Conservation (phyloP, 805 yeast species). For the Candida tammaniensis region DNA sequence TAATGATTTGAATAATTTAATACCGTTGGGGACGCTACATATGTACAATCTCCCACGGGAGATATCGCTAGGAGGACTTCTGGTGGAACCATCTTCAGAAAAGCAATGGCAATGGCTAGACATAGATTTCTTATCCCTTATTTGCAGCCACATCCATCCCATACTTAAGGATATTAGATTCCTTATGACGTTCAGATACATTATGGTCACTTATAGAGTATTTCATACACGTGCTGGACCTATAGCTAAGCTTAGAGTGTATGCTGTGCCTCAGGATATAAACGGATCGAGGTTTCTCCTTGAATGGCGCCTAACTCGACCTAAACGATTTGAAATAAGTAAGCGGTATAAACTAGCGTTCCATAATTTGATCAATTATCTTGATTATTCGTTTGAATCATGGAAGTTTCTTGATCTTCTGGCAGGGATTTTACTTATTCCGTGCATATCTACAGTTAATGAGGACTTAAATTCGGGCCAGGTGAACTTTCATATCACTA, state of each 20-base stretch:
- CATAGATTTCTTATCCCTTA: constrained; percentile 31
- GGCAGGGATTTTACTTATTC: constrained; percentile 2
- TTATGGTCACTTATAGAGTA: constrained; percentile 44
- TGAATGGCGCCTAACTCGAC: constrained; percentile 33
- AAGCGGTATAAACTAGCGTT: constrained; percentile 29
- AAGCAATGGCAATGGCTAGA: constrained; percentile 59
- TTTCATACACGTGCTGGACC: constrained; percentile 13
- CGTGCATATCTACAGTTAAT: not conserved
- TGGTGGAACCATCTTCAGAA: constrained; percentile 1
- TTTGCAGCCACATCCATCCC: constrained; percentile 18
- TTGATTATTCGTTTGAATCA: constrained; percentile 37
- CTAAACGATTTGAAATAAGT: constrained; percentile 25
- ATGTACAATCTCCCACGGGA: constrained; percentile 42
- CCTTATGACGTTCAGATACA: constrained; percentile 38
- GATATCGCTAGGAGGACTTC: constrained; percentile 29
- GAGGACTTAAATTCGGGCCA: not conserved
- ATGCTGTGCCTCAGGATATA: constrained; percentile 46
- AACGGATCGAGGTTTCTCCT: constrained; percentile 27
- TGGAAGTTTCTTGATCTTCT: constrained; percentile 7
- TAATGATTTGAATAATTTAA: constrained; percentile 37
- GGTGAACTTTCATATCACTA: constrained; percentile 23
- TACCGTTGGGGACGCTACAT: constrained; percentile 51
- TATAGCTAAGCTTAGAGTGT: constrained; percentile 41
- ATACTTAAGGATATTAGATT: constrained; percentile 40
- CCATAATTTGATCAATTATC: constrained; percentile 30